Evolutionary conservation across 768 basidiomycete species (phyloP).

Genomic region (Suillus fuscotomentosus): DNA sequence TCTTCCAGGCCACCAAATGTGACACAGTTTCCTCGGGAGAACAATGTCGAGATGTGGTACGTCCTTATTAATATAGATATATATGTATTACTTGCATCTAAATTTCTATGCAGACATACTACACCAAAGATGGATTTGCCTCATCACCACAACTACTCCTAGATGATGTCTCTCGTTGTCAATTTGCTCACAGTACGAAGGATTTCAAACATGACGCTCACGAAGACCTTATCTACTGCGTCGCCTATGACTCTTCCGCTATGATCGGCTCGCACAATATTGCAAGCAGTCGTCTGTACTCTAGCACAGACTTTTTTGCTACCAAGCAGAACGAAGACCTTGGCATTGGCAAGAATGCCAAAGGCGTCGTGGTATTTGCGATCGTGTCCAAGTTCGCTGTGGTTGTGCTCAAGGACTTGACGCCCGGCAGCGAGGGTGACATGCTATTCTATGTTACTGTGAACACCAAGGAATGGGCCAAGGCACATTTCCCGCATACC

Average conservation of each 20-base stretch:
- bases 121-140: conserved; percentile 83
- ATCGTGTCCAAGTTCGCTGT: conserved; percentile 92
- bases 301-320: conserved; percentile 82
- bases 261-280: conserved; percentile 42
- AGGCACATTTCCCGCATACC: conserved; percentile 91
- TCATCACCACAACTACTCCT: conserved; percentile 59
- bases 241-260: conserved; percentile 72
- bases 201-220: conserved; percentile 81
- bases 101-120: conserved; percentile 64
- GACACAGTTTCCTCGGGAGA: conserved; percentile 49
- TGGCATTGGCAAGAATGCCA: conserved; percentile 83
- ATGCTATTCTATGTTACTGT: conserved; percentile 86
- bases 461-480: conserved; percentile 82
- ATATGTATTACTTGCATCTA: conserved; percentile 5
- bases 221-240: conserved; percentile 80
- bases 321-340: conserved; percentile 72
- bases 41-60: conserved; percentile 72
- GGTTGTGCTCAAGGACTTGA: conserved; percentile 78
- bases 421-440: conserved; percentile 54
- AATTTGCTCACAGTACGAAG: conserved; percentile 85
- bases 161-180: conserved; percentile 71
- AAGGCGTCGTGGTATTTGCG: conserved; percentile 87
- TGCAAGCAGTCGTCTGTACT: conserved; percentile 69
- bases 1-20: conserved; percentile 78
- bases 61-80: background rate